These are phyloP conservation scores for Mycogone perniciosa DNA, from an alignment of 2,329 filamentous ascomycete genomes.

Conservation along the genomic window DNA sequence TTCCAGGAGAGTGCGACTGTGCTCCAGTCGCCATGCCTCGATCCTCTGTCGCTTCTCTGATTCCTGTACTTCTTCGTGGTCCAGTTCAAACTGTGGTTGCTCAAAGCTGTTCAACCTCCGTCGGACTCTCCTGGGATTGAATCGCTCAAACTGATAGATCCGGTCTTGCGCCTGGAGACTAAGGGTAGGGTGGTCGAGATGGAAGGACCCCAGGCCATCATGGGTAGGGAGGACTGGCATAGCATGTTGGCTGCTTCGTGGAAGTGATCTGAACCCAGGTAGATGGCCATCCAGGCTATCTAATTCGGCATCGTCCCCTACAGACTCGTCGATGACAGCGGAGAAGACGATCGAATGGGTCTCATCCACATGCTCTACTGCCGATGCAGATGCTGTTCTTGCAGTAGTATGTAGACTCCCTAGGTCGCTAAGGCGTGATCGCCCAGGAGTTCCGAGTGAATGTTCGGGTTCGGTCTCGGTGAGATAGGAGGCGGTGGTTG, in stretches of 20 bases:
- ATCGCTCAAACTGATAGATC: slow-evolving; percentile 81
- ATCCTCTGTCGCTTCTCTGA: slow-evolving; percentile 75
- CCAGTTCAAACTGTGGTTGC: slow-evolving; percentile 42
- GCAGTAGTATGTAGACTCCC: slow-evolving; percentile 68
- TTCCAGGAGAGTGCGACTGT: slow-evolving; percentile 76
- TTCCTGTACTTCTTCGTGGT: slow-evolving; percentile 53
- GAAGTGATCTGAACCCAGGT: slow-evolving; percentile 71
- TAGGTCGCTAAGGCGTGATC: slow-evolving; percentile 71
- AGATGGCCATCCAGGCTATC: slow-evolving; percentile 92
- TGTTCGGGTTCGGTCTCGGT: slow-evolving; percentile 61
- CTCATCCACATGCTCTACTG: slow-evolving; percentile 36
- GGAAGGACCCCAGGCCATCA: slow-evolving; percentile 86
- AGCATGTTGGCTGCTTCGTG: slow-evolving; percentile 38
- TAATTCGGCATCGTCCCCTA: slow-evolving; percentile 68
- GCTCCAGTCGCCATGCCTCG: slow-evolving; percentile 86
- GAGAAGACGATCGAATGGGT: slow-evolving; percentile 34
- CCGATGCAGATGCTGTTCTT: slow-evolving; percentile 40
- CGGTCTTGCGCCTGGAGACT: slow-evolving; percentile 66
- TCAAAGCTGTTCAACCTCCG: slow-evolving; percentile 49
- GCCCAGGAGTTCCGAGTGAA: slow-evolving; percentile 58
- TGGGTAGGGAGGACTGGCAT: slow-evolving; percentile 78
- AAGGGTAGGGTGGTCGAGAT: slow-evolving; percentile 50
- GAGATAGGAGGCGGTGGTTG: slow-evolving; percentile 58
- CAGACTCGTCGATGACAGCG: slow-evolving; percentile 31
- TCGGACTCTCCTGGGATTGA: slow-evolving; percentile 64